A percentile compares a stretch with the other conserved stretches of the same genome.
Conservation (phyloP, 1,284 basidiomycete species). For the Tylopilus sp. region DNA sequence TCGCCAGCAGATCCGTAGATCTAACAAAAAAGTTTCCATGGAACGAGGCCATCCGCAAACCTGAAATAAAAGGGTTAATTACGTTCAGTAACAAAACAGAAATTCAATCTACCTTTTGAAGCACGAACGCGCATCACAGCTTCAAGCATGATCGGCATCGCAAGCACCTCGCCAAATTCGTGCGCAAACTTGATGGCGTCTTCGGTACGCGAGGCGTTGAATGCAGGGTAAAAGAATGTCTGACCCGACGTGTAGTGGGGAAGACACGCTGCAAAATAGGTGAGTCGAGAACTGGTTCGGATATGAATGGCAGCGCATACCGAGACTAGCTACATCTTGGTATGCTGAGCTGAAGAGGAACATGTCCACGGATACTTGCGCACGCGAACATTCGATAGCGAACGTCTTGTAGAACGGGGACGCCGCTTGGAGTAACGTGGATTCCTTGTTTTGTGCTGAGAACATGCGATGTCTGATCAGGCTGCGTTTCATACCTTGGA, state of each 20-base stretch:
- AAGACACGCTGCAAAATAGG: constrained; percentile 61
- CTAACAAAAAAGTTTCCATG: constrained; percentile 99
- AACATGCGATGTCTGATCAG: not conserved
- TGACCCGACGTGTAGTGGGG: constrained; percentile 98
- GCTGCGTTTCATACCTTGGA: constrained; percentile 60
- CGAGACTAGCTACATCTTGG: constrained; percentile 92
- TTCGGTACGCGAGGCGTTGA: constrained; percentile 91
- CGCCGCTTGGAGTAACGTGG: constrained; percentile 80
- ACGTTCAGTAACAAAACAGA: not conserved
- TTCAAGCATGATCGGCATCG: constrained; percentile 94
- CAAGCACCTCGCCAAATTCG: constrained; percentile 91
- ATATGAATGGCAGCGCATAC: constrained; percentile 38
- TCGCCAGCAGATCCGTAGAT: constrained; percentile 93
- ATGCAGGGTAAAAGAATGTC: constrained; percentile 98
- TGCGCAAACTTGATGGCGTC: constrained; percentile 98
- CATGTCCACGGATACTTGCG: constrained; percentile 99
- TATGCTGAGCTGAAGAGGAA: constrained; percentile 94
- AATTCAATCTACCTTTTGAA: constrained; percentile 62
- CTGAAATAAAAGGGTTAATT: constrained; percentile 37
- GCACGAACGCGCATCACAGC: constrained; percentile 98
- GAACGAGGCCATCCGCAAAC: constrained; percentile 95
- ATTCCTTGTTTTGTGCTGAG: constrained; percentile 55
- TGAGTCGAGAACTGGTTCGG: constrained; percentile 4
- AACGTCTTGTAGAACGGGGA: constrained; percentile 98
- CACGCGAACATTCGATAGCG: constrained; percentile 96